These are phyloP conservation scores for Mesembryanthemum crystallinum DNA, from an alignment of 148 eudicot species.

Conservation along the genomic window DNA sequence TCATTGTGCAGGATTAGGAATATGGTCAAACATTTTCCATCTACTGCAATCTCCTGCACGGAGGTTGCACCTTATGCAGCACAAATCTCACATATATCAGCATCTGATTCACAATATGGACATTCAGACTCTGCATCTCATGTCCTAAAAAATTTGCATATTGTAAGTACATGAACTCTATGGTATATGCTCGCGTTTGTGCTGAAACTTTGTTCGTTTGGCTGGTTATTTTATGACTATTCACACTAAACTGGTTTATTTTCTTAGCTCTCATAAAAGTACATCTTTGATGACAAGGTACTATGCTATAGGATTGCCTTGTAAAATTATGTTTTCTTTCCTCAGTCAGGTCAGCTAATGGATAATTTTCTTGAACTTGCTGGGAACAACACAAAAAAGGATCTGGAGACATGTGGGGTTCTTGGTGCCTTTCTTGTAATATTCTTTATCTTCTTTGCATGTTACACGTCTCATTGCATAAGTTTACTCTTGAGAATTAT, in stretches of 20 bases:
- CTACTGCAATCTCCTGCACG: slow-evolving; percentile 49
- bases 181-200: neutral
- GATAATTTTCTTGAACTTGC: slow-evolving; percentile 61
- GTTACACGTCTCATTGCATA: neutral
- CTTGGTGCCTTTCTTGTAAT: slow-evolving; percentile 81
- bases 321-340: slow-evolving; percentile 3
- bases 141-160: slow-evolving; percentile 49
- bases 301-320: neutral
- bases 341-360: slow-evolving; percentile 54
- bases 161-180: slow-evolving; percentile 36
- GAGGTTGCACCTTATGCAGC: slow-evolving; percentile 36
- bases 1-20: slow-evolving; percentile 22
- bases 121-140: slow-evolving; percentile 32
- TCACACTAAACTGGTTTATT: too few relatives aligned
- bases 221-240: neutral
- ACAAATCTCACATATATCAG: slow-evolving; percentile 40
- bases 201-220: neutral
- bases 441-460: slow-evolving; percentile 5
- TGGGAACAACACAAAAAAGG: slow-evolving; percentile 51
- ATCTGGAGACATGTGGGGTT: slow-evolving; percentile 87
- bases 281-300: neutral
- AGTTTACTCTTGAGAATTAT: neutral
- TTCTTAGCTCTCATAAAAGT: too few relatives aligned
- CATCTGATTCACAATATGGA: slow-evolving; percentile 29
- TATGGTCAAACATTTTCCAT: slow-evolving; percentile 52